A percentile compares a stretch with the other conserved stretches of the same genome.
Evolutionary conservation across 2,329 filamentous ascomycete genomes (phyloP).

Genomic region (Penicillium paneum): DNA sequence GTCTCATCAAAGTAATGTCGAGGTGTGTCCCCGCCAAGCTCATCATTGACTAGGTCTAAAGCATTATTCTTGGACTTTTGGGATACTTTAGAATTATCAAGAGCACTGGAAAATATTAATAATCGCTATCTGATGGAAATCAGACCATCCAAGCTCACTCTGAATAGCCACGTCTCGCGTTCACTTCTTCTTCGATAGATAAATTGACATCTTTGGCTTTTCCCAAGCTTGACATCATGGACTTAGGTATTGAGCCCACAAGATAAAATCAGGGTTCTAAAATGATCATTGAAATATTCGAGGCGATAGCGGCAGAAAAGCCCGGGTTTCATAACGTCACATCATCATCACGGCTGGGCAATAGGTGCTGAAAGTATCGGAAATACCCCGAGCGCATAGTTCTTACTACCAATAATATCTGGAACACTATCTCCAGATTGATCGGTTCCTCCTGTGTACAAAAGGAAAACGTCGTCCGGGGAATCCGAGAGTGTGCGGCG

Average conservation of each 20-base stretch:
- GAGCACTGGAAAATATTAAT: conserved; percentile 5
- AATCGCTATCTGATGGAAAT: not conserved
- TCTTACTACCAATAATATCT: not conserved
- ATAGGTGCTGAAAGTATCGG: not conserved
- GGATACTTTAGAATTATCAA: conserved; percentile 22
- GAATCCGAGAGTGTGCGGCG: conserved; percentile 11
- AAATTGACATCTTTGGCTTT: conserved; percentile 10
- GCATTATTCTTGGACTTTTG: conserved; percentile 27
- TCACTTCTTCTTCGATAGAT: conserved; percentile 17
- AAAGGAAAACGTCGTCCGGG: too few species aligned
- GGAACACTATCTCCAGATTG: too few species aligned
- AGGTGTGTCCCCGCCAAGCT: conserved; percentile 17
- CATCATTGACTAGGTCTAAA: conserved; percentile 21
- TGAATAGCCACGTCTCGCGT: conserved; percentile 20
- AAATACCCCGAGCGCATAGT: not conserved
- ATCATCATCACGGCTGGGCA: not conserved
- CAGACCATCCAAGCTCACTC: conserved; percentile 8
- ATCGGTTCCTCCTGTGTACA: too few species aligned
- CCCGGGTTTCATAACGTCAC: not conserved
- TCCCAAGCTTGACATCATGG: conserved; percentile 10
- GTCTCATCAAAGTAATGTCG: conserved; percentile 12
- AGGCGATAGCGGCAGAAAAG: not conserved
- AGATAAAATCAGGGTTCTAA: not conserved
- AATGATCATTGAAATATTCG: not conserved
- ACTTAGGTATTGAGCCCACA: not conserved